Evolutionary conservation across 2,329 filamentous ascomycete genomes (phyloP).

Genomic region (Claviceps sp.): DNA sequence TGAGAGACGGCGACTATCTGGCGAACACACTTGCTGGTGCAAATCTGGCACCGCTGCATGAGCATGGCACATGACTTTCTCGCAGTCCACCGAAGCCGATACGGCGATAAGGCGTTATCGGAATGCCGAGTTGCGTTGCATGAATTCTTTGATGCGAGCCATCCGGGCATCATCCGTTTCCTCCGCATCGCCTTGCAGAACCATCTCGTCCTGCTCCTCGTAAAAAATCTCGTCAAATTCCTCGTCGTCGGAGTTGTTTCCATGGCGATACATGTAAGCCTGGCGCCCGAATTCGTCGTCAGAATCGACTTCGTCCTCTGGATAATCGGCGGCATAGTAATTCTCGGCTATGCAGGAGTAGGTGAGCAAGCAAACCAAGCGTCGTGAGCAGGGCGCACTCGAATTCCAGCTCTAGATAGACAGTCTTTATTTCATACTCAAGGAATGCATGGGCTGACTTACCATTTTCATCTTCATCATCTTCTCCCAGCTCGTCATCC

Average conservation of each 20-base stretch:
- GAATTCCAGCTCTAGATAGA: not conserved
- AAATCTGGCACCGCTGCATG: no score
- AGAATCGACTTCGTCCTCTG: conserved; percentile 63
- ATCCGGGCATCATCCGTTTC: conserved; percentile 22
- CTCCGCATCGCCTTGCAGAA: conserved; percentile 23
- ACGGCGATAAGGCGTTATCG: not conserved
- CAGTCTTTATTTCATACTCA: no score
- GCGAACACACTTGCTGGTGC: no score
- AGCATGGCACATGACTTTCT: no score
- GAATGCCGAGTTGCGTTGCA: conserved; percentile 19
- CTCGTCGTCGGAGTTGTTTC: conserved; percentile 41
- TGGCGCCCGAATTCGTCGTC: conserved; percentile 42
- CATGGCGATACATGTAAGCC: conserved; percentile 39
- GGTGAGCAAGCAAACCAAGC: not conserved
- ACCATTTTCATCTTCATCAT: conserved; percentile 56
- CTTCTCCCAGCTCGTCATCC: conserved; percentile 43
- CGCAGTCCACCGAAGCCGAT: no score
- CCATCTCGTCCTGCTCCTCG: conserved; percentile 24
- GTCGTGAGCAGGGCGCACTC: not conserved
- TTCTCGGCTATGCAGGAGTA: conserved; percentile 45
- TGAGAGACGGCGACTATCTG: no score
- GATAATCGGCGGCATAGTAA: conserved; percentile 68
- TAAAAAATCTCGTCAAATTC: conserved; percentile 33
- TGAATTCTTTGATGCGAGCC: conserved; percentile 25
- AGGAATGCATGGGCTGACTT: conserved; percentile 10